phyloP scores from a whole-genome alignment of 129 eudicot species.

The Pulicaria dysenterica region DNA sequence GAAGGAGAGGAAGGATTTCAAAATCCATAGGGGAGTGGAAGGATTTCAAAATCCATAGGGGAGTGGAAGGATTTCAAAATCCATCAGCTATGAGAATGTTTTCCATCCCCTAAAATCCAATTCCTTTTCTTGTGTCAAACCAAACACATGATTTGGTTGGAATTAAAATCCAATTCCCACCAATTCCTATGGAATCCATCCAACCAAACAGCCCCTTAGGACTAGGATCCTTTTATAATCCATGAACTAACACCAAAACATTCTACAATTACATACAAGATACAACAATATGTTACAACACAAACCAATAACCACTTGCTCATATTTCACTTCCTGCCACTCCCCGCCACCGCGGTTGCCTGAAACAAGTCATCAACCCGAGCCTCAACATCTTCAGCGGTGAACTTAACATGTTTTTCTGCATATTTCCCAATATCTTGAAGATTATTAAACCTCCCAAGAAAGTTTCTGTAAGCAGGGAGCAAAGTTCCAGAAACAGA shows the following conservation, averaged over 20 bases:
- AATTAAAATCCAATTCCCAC: too few species aligned
- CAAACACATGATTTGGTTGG: too few species aligned
- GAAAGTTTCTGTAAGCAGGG: slow-evolving; percentile 75
- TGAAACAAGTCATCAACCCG: slow-evolving; percentile 68
- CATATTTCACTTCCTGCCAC: slow-evolving; percentile 59
- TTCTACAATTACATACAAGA: slow-evolving; percentile 41
- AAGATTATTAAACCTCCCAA: slow-evolving; percentile 59
- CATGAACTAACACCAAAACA: slow-evolving; percentile 37
- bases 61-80: too few species aligned
- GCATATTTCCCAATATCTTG: slow-evolving; percentile 67
- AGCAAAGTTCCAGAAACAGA: slow-evolving; percentile 60
- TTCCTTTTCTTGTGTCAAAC: too few species aligned
- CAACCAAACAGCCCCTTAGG: too few species aligned
- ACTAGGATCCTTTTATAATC: not conserved
- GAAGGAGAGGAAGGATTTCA: too few species aligned
- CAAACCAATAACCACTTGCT: slow-evolving; percentile 17
- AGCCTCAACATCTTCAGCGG: slow-evolving; percentile 69
- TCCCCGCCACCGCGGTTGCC: slow-evolving; percentile 48
- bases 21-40: too few species aligned
- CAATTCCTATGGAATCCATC: too few species aligned
- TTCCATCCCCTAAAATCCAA: too few species aligned
- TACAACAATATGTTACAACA: slow-evolving; percentile 42
- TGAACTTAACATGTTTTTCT: slow-evolving; percentile 76
- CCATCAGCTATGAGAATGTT: too few species aligned
- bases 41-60: too few species aligned